Evolutionary conservation across 2,329 filamentous ascomycete species (phyloP), one percentile per base, ranked within the genome.

Genomic region (Apiospora arundinis): DNA sequence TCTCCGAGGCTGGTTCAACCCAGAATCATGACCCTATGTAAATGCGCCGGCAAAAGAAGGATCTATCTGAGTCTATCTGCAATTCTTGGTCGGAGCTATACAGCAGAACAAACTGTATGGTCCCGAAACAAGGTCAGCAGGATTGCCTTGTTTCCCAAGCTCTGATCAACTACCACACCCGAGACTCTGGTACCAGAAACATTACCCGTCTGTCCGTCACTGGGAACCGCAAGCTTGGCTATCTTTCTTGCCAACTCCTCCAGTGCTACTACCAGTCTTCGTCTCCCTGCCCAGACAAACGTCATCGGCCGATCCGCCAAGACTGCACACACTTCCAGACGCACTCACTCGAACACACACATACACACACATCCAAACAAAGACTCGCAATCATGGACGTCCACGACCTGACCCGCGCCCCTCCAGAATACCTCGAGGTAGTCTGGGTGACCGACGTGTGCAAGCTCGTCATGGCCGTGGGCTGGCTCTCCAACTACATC

Each of bases 311-410:
- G 37, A 40, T 40, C 11, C 37, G 37, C n/a, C n/a, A 40, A 40
- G 37, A 40, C 37, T 40, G 37, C 11, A 11, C 37, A 40, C 37
- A 11, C 37, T 6, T 6, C 16, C 12, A 46, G 21, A 48, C 46
- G 7, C 46, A 48, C 21, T n/a, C 46, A 8, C 46, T n/a, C 46
- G 11, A 5, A 6, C 37, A 40, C 5, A 40, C 46, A 23, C 46
- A 48, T 4, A 48, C 46, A 48, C 4, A 23, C 46, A n/a, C 5
- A 48, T 81, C 71, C 71, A 74, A 70, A 74, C 21, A n/a, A n/a
- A n/a, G n/a, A n/a, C n/a, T n/a, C 21, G 37, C 65, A 40, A 46
- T 7, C 21, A 67, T 67, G 65, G 42, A 67, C 42, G 65, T 46
- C 28, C 37, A 44, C 42, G 65, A 67, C 65, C 3, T 46, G 21